Percentiles rank a stretch among this genome's conserved stretches.
phyloP scores from a whole-genome alignment of 345 rosid species.

The Eucalyptus melliodora region DNA sequence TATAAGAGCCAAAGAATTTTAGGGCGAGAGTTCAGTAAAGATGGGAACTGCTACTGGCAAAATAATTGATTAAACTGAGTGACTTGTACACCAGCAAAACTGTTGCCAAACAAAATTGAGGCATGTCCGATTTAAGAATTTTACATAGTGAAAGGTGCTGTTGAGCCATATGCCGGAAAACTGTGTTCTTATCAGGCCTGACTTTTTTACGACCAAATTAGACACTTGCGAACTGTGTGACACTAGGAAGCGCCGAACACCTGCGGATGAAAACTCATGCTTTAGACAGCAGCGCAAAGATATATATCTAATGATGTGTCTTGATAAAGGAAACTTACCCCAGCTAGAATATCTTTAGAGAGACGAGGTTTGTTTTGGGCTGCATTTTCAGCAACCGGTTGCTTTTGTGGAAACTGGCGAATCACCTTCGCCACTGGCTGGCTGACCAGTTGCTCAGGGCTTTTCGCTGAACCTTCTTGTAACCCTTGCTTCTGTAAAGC shows the following conservation, averaged over 20 bases:
- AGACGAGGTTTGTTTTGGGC: constrained; percentile 41
- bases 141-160: neutral
- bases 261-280: constrained; percentile 8
- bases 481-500: constrained; percentile 58
- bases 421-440: constrained; percentile 23
- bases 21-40: neutral
- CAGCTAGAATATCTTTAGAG: constrained; percentile 57
- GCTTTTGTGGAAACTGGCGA: constrained; percentile 62
- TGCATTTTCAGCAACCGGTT: constrained; percentile 34
- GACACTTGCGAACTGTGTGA: neutral
- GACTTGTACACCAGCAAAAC: neutral
- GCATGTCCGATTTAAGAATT: neutral
- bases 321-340: constrained; percentile 27
- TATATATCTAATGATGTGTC: neutral
- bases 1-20: neutral
- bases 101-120: neutral
- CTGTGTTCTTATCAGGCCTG: neutral
- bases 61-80: neutral
- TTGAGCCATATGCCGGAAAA: neutral
- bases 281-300: neutral
- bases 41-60: neutral
- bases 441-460: constrained; percentile 7
- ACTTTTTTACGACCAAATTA: neutral
- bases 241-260: constrained; percentile 38
- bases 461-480: constrained; percentile 23